Evolutionary conservation across 257 asterid genomes (phyloP), one percentile per base, ranked within the genome.

Genomic region (Prunella vulgaris): DNA sequence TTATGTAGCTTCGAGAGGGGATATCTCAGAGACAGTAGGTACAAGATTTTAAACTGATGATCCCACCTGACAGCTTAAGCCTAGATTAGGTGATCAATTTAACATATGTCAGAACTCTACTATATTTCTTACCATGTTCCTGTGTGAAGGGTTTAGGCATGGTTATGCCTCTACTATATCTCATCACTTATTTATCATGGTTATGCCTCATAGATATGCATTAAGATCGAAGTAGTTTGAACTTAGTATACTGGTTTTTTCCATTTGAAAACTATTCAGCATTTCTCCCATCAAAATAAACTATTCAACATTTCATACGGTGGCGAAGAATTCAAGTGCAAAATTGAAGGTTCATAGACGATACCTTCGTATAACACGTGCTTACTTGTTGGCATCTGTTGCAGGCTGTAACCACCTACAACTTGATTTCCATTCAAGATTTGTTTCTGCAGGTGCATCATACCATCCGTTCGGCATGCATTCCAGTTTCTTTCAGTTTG

Each of bases 301-400:
- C 18, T 20, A 32, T 67, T 18, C 28, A 6, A 56, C 37, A 56
- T 38, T 38, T 14, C 15, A 57, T 15, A 27, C 17, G 56, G 21
- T 61, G n/a, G 25, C 62, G 15, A 10, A 20, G 59, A 64, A 57
- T 65, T 57, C 20, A 27, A 58, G 27, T 9, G 63, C 66, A 53
- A 63, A 69, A 57, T 21, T 53, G 12, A 42, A 61, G 22, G 21
- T 33, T 52, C 22, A 22, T 44, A 44, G 49, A 64, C 7, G n/a
- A n/a, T n/a, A n/a, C n/a, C n/a, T n/a, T n/a, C n/a, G n/a, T 21
- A 15, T 37, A 33, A 0, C 51, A 60, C 12, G 44, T 48, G 67
- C 87, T 82, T 70, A 89, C 96, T 80, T 27, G 51, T 75, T 75
- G 83, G 75, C 27, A 53, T 68, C 63, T 62, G 77, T 66, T 25